Conservation (phyloP, 2,329 filamentous ascomycete genomes). For the Pestalotiopsis sp. region DNA sequence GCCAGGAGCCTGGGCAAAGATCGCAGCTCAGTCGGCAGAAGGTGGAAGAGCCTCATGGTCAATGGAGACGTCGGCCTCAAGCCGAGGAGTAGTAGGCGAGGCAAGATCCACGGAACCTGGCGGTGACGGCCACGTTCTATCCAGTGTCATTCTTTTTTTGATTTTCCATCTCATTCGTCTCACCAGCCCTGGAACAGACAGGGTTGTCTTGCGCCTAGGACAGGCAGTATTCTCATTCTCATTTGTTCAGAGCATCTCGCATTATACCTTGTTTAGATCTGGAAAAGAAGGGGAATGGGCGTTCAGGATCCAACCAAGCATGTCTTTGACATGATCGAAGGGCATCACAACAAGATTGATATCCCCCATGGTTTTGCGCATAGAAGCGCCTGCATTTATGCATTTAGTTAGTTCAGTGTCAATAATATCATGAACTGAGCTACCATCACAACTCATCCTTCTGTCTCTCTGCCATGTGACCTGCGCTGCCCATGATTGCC, state of each 20-base stretch:
- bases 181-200: not conserved
- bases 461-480: not conserved
- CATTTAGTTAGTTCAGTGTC: not conserved
- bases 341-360: not conserved
- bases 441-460: not conserved
- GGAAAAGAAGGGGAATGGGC: not conserved
- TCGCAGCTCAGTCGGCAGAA: slow-evolving; percentile 54
- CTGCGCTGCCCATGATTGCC: not conserved
- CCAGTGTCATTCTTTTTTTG: not conserved
- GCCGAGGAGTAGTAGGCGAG: slow-evolving; percentile 41
- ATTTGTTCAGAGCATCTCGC: not conserved
- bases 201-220: not conserved
- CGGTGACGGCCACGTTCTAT: slow-evolving; percentile 37
- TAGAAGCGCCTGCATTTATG: not conserved
- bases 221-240: not conserved
- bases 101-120: slow-evolving; percentile 59
- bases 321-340: not conserved
- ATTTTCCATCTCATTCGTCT: not conserved
- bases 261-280: not conserved
- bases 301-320: not conserved
- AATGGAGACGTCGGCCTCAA: slow-evolving; percentile 64
- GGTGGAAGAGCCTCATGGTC: slow-evolving; percentile 66
- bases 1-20: slow-evolving; percentile 65
- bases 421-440: not conserved
- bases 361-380: not conserved